Base-by-base conservation (phyloP, 139 green algal genomes). In the Marvania coccoides region DNA sequence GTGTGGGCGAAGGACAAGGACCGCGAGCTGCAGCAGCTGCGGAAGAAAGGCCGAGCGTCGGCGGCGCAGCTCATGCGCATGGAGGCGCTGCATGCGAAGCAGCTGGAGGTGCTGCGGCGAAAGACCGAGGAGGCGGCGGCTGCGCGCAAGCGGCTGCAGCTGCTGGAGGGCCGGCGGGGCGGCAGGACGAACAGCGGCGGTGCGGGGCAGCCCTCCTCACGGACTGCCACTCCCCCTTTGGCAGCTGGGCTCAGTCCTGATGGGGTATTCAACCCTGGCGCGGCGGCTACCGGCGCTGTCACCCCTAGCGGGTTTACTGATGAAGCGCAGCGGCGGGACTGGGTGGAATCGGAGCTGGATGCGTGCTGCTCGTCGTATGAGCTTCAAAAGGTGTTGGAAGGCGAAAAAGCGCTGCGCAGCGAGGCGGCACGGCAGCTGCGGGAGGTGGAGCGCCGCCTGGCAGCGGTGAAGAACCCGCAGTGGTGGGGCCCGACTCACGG, bases 81-180 rank as follows among this genome's bases (percentile, higher is more conserved):
- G 71, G 73, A 89, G 70, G 79, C 81, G 5, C 60, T 82, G 58
- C 71, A 90, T 47, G 62, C 58, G 36, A 90, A 89, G 81, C 89
- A 97, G 74, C 78, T 87, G 63, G 85, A 84, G 8, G 90, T 97
- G 62, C 71, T 97, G 48, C 83, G 91, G 53, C 81, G 91, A 46
- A 97, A 97, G 83, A 95, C 86, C 33, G 81, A 94, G 61, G 91
- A 97, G 51, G 89, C 86, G 6, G 91, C 86, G 33, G 84, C 82
- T 5, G 88, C 89, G 0, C 77, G 79, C 29, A 86, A 85, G 68
- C 78, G 83, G 47, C 73, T 92, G 6, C 79, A 90, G 56, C 70
- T 79, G 15, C 31, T 68, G 53, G 61, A 72, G 38, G 51, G 57
- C 3, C 47, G 57, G 54, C 19, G 6, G 5, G 19, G 24, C 19